Evolutionary conservation across 139 green algal species (phyloP).

Genomic region (Asterochloris erici): DNA sequence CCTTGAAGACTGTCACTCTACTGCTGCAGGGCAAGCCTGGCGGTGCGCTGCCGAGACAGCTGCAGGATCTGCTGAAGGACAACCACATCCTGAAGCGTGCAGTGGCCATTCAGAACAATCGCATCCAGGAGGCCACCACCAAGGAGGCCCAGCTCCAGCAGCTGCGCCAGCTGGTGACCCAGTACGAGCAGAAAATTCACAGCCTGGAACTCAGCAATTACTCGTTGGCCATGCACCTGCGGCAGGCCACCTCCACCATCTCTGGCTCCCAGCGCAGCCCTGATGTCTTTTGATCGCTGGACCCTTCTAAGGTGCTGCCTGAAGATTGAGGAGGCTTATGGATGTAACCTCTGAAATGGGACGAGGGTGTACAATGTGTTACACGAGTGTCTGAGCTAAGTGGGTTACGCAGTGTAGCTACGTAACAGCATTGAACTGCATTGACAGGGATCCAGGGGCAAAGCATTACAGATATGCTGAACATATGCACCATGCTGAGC

Average conservation of each 20-base stretch:
- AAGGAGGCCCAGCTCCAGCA: conserved; percentile 45
- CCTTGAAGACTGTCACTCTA: too few relatives aligned
- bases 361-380: too few relatives aligned
- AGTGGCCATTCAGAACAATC: conserved; percentile 74
- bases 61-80: conserved; percentile 46
- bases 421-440: too few relatives aligned
- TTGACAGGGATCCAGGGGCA: too few relatives aligned
- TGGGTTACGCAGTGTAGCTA: too few relatives aligned
- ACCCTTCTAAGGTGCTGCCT: background rate
- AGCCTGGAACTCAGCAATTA: conserved; percentile 78
- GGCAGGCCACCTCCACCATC: conserved; percentile 41
- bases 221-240: conserved; percentile 69
- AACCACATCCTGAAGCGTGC: conserved; percentile 80
- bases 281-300: conserved; percentile 51
- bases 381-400: too few relatives aligned
- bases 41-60: conserved; percentile 13
- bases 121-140: conserved; percentile 44
- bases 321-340: too few relatives aligned
- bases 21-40: background rate
- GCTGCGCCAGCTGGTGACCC: conserved; percentile 47
- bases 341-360: too few relatives aligned
- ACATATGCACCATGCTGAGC: too few relatives aligned
- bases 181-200: conserved; percentile 58
- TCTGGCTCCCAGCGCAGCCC: conserved; percentile 22
- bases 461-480: too few relatives aligned